phyloP scores from a whole-genome alignment of 2,329 filamentous ascomycete species.

The Penicillium aurantiogriseum region DNA sequence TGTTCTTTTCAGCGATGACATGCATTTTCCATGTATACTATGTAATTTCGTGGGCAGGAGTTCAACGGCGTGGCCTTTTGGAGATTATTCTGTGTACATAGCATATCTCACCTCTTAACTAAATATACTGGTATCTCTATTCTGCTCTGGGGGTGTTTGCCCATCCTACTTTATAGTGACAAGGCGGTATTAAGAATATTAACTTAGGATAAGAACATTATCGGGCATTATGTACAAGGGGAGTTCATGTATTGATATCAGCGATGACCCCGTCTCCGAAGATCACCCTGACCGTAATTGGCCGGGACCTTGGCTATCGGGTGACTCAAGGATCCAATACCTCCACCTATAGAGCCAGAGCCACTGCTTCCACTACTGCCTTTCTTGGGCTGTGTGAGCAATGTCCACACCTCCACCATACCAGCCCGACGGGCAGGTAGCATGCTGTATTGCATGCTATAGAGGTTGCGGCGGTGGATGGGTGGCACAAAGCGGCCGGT shows the following conservation, averaged over 20 bases:
- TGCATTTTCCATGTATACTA: neutral
- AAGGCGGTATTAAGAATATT: neutral
- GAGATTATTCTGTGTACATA: neutral
- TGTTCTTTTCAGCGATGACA: constrained; percentile 5
- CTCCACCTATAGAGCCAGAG: constrained; percentile 26
- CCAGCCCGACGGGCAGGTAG: constrained; percentile 77
- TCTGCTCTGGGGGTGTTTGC: neutral
- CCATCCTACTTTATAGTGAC: neutral
- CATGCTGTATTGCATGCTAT: constrained; percentile 98
- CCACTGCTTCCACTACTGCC: constrained; percentile 24
- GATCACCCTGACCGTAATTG: constrained; percentile 33
- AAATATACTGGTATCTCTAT: neutral
- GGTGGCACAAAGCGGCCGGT: constrained; percentile 93
- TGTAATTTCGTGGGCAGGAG: neutral
- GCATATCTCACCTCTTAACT: constrained; percentile 3
- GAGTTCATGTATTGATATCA: constrained; percentile 16
- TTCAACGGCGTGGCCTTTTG: neutral
- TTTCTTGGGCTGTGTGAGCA: constrained; percentile 55
- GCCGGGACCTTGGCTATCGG: constrained; percentile 35
- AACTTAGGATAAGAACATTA: constrained; percentile 3
- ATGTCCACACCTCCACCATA: constrained; percentile 81
- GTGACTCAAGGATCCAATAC: constrained; percentile 27
- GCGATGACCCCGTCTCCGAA: constrained; percentile 36
- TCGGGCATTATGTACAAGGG: constrained; percentile 11
- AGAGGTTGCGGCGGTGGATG: constrained; percentile 89